Evolutionary conservation across 2,329 filamentous ascomycete species (phyloP), one percentile per base, ranked within the genome.

Genomic region (Nemania abortiva): DNA sequence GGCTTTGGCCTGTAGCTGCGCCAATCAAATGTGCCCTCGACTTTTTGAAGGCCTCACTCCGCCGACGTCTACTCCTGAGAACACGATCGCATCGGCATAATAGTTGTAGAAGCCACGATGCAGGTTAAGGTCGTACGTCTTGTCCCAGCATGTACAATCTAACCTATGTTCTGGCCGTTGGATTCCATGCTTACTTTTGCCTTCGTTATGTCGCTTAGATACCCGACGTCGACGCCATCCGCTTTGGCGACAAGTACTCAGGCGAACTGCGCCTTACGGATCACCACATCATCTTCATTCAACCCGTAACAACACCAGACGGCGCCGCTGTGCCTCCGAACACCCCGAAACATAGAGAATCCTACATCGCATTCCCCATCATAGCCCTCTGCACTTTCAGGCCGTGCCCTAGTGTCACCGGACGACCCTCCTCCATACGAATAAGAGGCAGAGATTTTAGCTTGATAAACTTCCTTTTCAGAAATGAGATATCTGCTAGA

Each of bases 331-430:
- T 69, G 3, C 71, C 70, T 27, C 70, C 73, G 59, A 76, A 71
- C 52, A 68, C 72, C 24, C 74, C 75, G 15, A 79, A 79, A 39
- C 72, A 79, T 53, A 81, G 90, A 78, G 93, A 97, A 81, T 89
- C 92, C 78, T 99, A 95, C 93, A 93, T 98, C 64, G 95, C 96
- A 18, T 99, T 95, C 81, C 95, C 95, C 27, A 95, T 98, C 81
- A 93, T 99, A 76, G 89, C 89, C 49, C 89, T 91, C 76, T 97
- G 95, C 82, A 89, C 88, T 27, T 89, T 95, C 73, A 89, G 93
- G 68, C 92, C 94, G 31, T 90, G 91, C 55, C 91, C 92, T 20
- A 86, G 89, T 6, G 84, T 86, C 13, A 91, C 92, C 66, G 88
- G 89, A 59, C 88, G 94, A 70, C 87, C 90, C 37, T 94, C 95